Conservation (phyloP, 2,329 filamentous ascomycete species). For the Pleochaeta shiraiana region DNA sequence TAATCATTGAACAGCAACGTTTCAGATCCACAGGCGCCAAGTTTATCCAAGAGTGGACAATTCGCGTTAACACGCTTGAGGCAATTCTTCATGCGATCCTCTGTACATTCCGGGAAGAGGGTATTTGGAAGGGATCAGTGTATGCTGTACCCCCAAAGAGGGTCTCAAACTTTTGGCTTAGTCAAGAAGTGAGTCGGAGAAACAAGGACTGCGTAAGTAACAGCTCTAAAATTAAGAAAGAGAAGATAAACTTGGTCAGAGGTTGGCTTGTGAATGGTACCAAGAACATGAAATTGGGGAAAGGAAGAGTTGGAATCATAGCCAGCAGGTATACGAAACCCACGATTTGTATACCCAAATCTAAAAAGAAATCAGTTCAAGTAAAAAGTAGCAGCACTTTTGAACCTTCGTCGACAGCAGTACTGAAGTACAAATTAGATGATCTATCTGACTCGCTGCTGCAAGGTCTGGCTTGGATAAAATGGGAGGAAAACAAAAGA, state of each 20-base stretch:
- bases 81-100: conserved; percentile 58
- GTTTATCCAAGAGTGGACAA: conserved; percentile 59
- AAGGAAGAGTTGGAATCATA: conserved; percentile 19
- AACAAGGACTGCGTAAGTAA: conserved; percentile 8
- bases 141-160: conserved; percentile 29
- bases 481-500: conserved; percentile 44
- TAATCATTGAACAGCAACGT: conserved; percentile 44
- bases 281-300: conserved; percentile 16
- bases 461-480: conserved; percentile 55
- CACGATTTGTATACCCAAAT: conserved; percentile 14
- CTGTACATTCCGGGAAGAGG: conserved; percentile 28
- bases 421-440: conserved; percentile 42
- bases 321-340: conserved; percentile 19
- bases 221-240: conserved; percentile 12
- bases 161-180: conserved; percentile 34
- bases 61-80: conserved; percentile 64
- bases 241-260: conserved; percentile 37
- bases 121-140: conserved; percentile 23
- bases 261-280: conserved; percentile 25
- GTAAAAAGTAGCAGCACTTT: too few species aligned
- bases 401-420: neutral
- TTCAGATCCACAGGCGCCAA: conserved; percentile 39
- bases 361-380: conserved; percentile 14
- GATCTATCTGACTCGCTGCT: conserved; percentile 63
- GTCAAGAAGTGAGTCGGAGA: conserved; percentile 13